A percentile compares a stretch with the other conserved stretches of the same genome.
These are phyloP conservation scores for Ettlia oleoabundans DNA, from an alignment of 139 green algal species.

Conservation along the genomic window DNA sequence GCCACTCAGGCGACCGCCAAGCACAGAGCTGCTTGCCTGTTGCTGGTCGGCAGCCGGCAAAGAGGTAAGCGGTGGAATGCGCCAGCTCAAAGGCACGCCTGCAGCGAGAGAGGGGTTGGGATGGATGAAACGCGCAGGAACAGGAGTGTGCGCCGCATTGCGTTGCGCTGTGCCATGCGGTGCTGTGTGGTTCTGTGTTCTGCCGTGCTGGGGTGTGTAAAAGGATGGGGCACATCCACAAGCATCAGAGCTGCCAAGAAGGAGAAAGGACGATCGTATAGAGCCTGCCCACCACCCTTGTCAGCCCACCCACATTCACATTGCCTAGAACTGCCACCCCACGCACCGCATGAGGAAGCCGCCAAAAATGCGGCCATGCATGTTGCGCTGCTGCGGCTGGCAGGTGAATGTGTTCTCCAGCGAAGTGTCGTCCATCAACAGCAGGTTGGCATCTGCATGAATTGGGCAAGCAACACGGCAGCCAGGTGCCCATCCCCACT, in stretches of 20 bases:
- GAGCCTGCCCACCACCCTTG: too few relatives aligned
- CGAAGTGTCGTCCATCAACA: constrained; percentile 64
- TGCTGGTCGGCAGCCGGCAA: constrained; percentile 67
- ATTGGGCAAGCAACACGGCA: not conserved
- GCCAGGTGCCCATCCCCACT: not conserved
- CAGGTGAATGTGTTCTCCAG: constrained; percentile 80
- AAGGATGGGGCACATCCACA: too few relatives aligned
- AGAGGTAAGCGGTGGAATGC: constrained; percentile 82
- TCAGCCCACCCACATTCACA: not conserved
- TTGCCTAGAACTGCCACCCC: not conserved
- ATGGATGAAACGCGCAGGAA: too few relatives aligned
- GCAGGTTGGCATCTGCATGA: constrained; percentile 44
- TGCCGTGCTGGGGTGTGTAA: too few relatives aligned
- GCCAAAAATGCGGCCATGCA: constrained; percentile 81
- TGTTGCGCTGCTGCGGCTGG: constrained; percentile 89
- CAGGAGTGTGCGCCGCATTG: too few relatives aligned
- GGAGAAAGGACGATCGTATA: too few relatives aligned
- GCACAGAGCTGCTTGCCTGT: too few relatives aligned
- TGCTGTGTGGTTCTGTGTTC: too few relatives aligned
- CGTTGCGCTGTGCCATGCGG: too few relatives aligned
- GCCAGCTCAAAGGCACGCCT: constrained; percentile 84
- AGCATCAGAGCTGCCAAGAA: too few relatives aligned
- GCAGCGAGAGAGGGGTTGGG: not conserved
- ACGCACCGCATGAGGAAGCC: constrained; percentile 85
- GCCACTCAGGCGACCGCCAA: too few relatives aligned